Evolutionary conservation across 2,329 filamentous ascomycete genomes (phyloP).

Genomic region (Aspergillus sp.): DNA sequence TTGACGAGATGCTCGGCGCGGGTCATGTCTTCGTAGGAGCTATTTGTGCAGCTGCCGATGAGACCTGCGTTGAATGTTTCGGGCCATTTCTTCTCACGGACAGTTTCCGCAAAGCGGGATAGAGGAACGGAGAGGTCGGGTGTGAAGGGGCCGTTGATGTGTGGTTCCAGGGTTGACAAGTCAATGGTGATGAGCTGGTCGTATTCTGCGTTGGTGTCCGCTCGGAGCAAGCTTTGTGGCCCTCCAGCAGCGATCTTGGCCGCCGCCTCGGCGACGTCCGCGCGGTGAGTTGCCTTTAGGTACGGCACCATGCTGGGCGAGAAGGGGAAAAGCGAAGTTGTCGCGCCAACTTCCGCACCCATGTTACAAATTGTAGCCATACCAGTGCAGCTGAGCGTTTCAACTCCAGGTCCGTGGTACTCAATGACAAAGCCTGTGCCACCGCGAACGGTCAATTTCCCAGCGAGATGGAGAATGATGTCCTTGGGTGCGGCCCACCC

Average conservation of each 20-base stretch:
- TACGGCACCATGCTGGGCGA: constrained; percentile 81
- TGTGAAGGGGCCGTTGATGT: constrained; percentile 96
- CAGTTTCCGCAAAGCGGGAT: constrained; percentile 82
- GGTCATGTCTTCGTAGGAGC: constrained; percentile 98
- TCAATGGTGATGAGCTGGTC: constrained; percentile 90
- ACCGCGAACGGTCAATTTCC: constrained; percentile 85
- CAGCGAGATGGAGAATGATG: constrained; percentile 85
- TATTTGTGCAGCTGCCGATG: constrained; percentile 98
- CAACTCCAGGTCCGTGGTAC: constrained; percentile 86
- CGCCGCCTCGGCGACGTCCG: constrained; percentile 67
- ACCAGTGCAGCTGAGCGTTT: constrained; percentile 85
- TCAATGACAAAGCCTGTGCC: constrained; percentile 95
- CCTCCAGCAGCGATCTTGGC: constrained; percentile 60
- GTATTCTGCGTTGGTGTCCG: constrained; percentile 81
- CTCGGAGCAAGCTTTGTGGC: constrained; percentile 66
- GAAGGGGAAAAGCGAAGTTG: constrained; percentile 92
- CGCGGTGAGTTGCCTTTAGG: constrained; percentile 77
- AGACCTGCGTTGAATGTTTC: constrained; percentile 86
- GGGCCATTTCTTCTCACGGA: constrained; percentile 85
- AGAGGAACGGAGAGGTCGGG: constrained; percentile 92
- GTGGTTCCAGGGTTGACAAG: constrained; percentile 84
- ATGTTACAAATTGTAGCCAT: constrained; percentile 93
- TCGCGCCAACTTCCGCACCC: constrained; percentile 88
- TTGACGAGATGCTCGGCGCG: constrained; percentile 89
- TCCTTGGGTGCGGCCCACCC: constrained; percentile 97